A percentile compares a stretch with the other conserved stretches of the same genome.
Evolutionary conservation across 306 rosid genomes (phyloP).

Genomic region (Argentina anserina): DNA sequence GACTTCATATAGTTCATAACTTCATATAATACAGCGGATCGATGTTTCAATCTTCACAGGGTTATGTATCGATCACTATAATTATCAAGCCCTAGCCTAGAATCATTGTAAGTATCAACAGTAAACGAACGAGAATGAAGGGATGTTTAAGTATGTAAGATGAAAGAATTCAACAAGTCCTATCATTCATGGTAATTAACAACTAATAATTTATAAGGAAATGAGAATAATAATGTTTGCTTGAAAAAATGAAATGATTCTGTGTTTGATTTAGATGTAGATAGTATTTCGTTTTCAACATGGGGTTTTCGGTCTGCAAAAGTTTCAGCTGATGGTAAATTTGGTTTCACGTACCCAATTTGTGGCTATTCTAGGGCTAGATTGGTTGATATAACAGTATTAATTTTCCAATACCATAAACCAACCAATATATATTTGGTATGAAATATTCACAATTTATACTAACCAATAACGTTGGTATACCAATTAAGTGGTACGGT

Average conservation of each 20-base stretch:
- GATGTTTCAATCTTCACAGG: neutral
- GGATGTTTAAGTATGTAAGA: no score
- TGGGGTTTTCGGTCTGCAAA: neutral
- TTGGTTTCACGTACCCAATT: neutral
- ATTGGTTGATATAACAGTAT: no score
- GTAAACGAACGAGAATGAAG: no score
- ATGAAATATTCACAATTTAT: no score
- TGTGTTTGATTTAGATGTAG: slow-evolving; percentile 2
- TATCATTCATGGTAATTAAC: neutral
- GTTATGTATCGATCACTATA: neutral
- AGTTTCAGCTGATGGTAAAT: neutral
- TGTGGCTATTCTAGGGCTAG: neutral
- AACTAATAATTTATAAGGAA: neutral
- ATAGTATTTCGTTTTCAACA: slow-evolving; percentile 9
- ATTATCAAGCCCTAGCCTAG: neutral
- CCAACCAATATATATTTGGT: no score
- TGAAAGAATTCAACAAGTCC: no score
- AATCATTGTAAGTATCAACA: neutral
- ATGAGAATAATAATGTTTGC: neutral
- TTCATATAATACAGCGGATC: neutral
- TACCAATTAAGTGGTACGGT: no score
- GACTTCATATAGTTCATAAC: neutral
- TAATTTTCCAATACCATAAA: no score
- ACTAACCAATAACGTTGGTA: no score
- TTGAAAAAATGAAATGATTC: neutral